phyloP scores from a whole-genome alignment of 345 rosid species.

The Mercurialis annua region DNA sequence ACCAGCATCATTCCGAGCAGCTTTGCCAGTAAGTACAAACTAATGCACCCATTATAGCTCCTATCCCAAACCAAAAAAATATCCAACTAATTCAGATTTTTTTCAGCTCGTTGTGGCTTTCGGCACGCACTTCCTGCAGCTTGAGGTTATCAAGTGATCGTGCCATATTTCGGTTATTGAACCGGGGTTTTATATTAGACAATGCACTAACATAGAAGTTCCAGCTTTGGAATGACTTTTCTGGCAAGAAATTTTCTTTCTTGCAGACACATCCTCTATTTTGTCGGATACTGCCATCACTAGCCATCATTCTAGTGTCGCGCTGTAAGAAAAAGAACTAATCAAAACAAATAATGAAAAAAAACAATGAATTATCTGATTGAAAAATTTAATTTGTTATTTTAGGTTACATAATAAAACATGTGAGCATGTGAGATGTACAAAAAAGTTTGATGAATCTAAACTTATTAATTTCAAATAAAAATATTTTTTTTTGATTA shows the following conservation, averaged over 20 bases:
- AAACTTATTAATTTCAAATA: too few species aligned
- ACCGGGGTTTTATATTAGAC: conserved; percentile 43
- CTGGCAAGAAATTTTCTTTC: conserved; percentile 56
- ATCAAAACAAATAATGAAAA: background rate
- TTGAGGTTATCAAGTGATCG: conserved; percentile 49
- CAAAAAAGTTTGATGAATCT: too few species aligned
- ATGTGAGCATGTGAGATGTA: too few species aligned
- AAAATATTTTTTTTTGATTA: too few species aligned
- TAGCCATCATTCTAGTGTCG: conserved; percentile 23
- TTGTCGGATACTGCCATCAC: conserved; percentile 9
- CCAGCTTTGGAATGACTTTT: conserved; percentile 60
- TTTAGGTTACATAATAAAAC: too few species aligned
- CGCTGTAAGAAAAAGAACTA: background rate
- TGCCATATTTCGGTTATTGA: conserved; percentile 50
- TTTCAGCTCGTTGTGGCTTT: conserved; percentile 59
- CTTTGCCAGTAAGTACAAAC: conserved; percentile 66
- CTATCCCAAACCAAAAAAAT: conserved; percentile 62
- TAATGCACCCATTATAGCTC: conserved; percentile 59
- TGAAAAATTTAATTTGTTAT: too few species aligned
- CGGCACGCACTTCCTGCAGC: conserved; percentile 40
- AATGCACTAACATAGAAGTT: conserved; percentile 45
- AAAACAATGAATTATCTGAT: too few species aligned
- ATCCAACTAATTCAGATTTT: conserved; percentile 63
- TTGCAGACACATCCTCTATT: conserved; percentile 29
- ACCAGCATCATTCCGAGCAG: conserved; percentile 45